phyloP scores from a whole-genome alignment of 129 eudicot genomes.

The Sambucus nigra region DNA sequence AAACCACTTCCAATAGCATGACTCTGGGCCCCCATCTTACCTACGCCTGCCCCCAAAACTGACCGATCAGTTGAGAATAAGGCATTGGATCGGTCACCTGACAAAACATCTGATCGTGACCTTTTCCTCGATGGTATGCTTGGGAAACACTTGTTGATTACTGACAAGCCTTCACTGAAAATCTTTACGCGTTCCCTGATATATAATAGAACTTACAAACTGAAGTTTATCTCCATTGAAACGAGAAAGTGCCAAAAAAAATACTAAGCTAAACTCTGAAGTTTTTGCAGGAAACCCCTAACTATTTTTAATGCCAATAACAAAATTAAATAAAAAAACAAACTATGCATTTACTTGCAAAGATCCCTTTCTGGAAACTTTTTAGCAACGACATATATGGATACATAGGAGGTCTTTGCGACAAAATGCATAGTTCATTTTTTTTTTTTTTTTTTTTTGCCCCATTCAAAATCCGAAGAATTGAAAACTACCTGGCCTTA shows the following conservation, averaged over 20 bases:
- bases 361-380: too few relatives aligned
- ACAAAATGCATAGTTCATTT: too few relatives aligned
- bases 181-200: constrained; percentile 81
- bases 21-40: constrained; percentile 47
- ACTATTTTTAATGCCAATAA: too few relatives aligned
- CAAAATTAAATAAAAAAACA: too few relatives aligned
- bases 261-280: too few relatives aligned
- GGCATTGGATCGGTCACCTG: constrained; percentile 57
- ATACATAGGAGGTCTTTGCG: too few relatives aligned
- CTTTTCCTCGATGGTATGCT: constrained; percentile 75
- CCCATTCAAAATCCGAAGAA: neutral
- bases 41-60: constrained; percentile 29
- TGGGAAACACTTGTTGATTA: constrained; percentile 71
- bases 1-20: constrained; percentile 36
- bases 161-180: constrained; percentile 67
- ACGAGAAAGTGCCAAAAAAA: too few relatives aligned
- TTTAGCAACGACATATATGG: too few relatives aligned
- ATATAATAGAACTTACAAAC: constrained; percentile 8
- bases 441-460: too few relatives aligned
- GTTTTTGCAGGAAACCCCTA: too few relatives aligned
- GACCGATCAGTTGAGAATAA: constrained; percentile 45
- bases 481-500: constrained; percentile 51
- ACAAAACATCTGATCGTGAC: constrained; percentile 55
- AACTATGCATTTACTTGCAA: too few relatives aligned
- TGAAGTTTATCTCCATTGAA: neutral